Percentiles rank a stretch among this genome's conserved stretches.
Conservation (phyloP, 192 early-diverging fungal genomes). For the Rhizophagus clarus region DNA sequence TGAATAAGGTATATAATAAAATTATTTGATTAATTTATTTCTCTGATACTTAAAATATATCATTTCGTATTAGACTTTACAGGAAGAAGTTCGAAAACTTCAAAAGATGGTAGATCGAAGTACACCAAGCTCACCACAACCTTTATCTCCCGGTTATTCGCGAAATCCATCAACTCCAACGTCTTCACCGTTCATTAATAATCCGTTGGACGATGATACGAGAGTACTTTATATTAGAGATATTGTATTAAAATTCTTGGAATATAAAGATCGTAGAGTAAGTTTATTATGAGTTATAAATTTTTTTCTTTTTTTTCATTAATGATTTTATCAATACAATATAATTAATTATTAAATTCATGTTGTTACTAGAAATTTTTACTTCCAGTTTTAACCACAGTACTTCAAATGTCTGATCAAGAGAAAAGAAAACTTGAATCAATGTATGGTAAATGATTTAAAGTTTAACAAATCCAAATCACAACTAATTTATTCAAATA, state of each 20-base stretch:
- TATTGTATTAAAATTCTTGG: constrained; percentile 74
- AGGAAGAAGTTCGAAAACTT: constrained; percentile 77
- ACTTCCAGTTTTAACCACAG: constrained; percentile 8
- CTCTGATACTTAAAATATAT: neutral
- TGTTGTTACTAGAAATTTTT: neutral
- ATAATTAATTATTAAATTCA: neutral
- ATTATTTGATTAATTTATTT: neutral
- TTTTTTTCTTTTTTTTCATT: neutral
- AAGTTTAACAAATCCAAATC: neutral
- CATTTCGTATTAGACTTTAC: constrained; percentile 58
- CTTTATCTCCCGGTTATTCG: constrained; percentile 19
- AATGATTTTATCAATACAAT: neutral
- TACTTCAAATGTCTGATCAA: neutral
- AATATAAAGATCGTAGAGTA: constrained; percentile 71
- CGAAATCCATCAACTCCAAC: constrained; percentile 14
- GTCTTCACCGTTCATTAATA: constrained; percentile 11
- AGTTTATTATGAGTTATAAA: constrained; percentile 29
- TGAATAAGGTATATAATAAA: constrained; percentile 65
- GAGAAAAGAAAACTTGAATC: constrained; percentile 15
- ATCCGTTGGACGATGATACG: constrained; percentile 51
- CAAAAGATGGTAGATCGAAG: constrained; percentile 36
- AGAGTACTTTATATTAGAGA: constrained; percentile 78
- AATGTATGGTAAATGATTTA: constrained; percentile 9
- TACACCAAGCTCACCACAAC: constrained; percentile 32
- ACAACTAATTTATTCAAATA: too few relatives aligned